Evolutionary conservation across 2,329 filamentous ascomycete species (phyloP).

Genomic region (Gremmenia infestans): DNA sequence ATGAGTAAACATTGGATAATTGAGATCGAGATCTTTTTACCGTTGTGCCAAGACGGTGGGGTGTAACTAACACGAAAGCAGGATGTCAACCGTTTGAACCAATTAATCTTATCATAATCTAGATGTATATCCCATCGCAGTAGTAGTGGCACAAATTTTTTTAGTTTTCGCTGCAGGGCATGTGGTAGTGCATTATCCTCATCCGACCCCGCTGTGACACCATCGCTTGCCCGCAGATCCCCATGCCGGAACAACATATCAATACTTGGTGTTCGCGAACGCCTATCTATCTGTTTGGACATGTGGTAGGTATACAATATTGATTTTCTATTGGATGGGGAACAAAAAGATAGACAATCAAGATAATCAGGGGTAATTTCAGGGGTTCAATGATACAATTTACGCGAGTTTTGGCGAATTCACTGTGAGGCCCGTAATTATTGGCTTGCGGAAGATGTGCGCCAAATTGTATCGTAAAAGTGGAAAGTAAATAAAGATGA

Average conservation of each 20-base stretch:
- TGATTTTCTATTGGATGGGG: neutral
- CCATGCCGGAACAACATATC: too few species aligned
- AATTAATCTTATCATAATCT: too few species aligned
- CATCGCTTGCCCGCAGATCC: neutral
- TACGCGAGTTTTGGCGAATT: slow-evolving; percentile 7
- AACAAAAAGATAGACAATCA: neutral
- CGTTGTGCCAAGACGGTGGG: too few species aligned
- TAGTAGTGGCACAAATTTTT: neutral
- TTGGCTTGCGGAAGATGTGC: neutral
- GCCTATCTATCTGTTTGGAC: neutral
- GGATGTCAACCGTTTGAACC: neutral
- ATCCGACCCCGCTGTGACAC: neutral
- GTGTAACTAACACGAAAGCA: neutral
- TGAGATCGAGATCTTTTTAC: too few species aligned
- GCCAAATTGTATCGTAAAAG: too few species aligned
- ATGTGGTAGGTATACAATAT: neutral
- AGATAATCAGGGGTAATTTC: neutral
- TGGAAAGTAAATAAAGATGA: too few species aligned
- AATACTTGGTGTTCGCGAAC: neutral
- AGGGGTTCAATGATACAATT: slow-evolving; percentile 4
- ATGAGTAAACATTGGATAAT: too few species aligned
- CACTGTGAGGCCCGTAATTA: neutral
- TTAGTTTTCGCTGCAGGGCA: neutral
- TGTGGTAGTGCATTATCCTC: neutral
- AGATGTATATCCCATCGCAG: neutral